Evolutionary conservation across 805 yeast genomes (phyloP), one percentile per base, ranked within the genome.

Genomic region (Nakazawaea holstii): DNA sequence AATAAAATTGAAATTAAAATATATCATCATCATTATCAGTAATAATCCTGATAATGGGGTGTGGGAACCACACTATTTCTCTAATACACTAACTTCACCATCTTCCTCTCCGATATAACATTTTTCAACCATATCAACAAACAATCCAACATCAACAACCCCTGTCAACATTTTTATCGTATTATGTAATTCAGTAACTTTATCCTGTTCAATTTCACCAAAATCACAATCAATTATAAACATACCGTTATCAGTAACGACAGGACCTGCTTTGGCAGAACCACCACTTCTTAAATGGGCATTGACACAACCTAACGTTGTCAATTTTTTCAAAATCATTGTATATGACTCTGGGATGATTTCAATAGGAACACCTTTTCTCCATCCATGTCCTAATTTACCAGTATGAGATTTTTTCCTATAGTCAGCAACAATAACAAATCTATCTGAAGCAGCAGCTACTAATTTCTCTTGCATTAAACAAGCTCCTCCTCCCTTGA

Each of bases 401-500:
- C 44, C 40, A 32, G 72, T 60, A 24, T 79, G 73, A 17, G 95
- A 81, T 59, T 80, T 83, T 69, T 94, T 94, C 60, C 97, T 75
- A 62, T 80, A 84, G 66, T 94, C 99, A 1, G 98, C 99, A 44
- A 94, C 97, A 17, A 92, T 75, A 27, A 94, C 72, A 60, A 92
- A 90, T 57, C 76, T 77, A 49, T 77, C 70, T 3, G 97, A 81
- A 52, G 88, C 80, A 48, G 79, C 76, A 14, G 97, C 96, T 11
- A 94, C 96, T 46, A 94, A 74, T 68, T 94, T 94, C 65, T 94
- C 99, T 69, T 92, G 99, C 69, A 94, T 84, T 53, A 90, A 73
- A 66, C 99, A 94, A 1, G 97, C 99, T 37, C 99, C 99, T 42
- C 99, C 99, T 55, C 99, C 99, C 68, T 94, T 94, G 64, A 94